Evolutionary conservation across 2,329 filamentous ascomycete genomes (phyloP).

Genomic region (Albophoma yamanashiensis): DNA sequence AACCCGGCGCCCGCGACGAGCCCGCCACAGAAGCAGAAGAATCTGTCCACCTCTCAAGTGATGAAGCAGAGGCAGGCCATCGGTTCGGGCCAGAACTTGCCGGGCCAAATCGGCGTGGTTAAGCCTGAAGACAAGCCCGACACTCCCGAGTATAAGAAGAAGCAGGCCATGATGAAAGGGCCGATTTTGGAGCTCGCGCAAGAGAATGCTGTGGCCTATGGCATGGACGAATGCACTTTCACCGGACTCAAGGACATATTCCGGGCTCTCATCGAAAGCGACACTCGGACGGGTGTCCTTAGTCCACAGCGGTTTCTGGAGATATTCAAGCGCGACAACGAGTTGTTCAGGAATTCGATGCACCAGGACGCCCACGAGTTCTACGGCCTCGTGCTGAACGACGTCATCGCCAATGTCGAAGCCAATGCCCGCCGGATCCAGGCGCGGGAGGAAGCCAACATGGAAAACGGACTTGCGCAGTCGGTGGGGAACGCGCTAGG

Average conservation of each 20-base stretch:
- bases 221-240: constrained; percentile 91
- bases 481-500: constrained; percentile 33
- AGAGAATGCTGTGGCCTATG: constrained; percentile 70
- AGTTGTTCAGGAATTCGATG: constrained; percentile 95
- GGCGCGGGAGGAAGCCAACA: constrained; percentile 31
- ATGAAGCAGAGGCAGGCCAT: constrained; percentile 45
- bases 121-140: constrained; percentile 88
- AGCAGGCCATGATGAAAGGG: constrained; percentile 78
- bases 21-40: constrained; percentile 36
- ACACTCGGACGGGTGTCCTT: constrained; percentile 76
- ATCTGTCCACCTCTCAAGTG: constrained; percentile 43
- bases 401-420: constrained; percentile 90
- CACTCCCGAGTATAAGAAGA: constrained; percentile 96
- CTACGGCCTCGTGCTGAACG: constrained; percentile 86
- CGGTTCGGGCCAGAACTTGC: constrained; percentile 41
- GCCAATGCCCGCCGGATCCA: constrained; percentile 61
- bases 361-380: constrained; percentile 99
- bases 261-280: constrained; percentile 72
- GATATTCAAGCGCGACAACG: constrained; percentile 86
- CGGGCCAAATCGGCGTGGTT: constrained; percentile 40
- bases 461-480: constrained; percentile 34
- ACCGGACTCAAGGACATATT: constrained; percentile 96
- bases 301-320: constrained; percentile 90
- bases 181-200: constrained; percentile 78
- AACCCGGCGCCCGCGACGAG: constrained; percentile 31